Base-by-base conservation (phyloP, 148 eudicot species). In the Dysphania ambrosioides region DNA sequence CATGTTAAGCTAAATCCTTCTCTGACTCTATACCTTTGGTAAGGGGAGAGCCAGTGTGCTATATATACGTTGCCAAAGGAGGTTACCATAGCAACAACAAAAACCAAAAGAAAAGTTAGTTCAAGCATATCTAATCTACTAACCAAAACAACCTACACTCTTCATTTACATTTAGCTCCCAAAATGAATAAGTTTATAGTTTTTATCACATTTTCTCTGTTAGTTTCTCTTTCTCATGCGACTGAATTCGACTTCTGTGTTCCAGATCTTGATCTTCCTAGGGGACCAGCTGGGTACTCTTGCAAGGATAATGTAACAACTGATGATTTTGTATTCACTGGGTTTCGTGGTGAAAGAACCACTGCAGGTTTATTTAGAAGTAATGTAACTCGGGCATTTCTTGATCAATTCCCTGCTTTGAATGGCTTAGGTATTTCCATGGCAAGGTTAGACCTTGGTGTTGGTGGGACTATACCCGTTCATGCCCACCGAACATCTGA, bases 341-440 rank as follows among this genome's bases (percentile, higher is more conserved):
- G 56, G 8, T 72, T 72, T 27, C 56, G 75, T 26, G 38, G 26
- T 15, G 56, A 47, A 36, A 47, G 56, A 72, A 30, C 60, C 35
- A 38, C 56, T 10, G 3, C 32, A 6, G 9, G 27, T 51, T 1
- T 21, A 21, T 72, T 60, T 49, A 36, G 23, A n/a, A 34, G 5
- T 57, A 71, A 71, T 15, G 64, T 56, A 8, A 34, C n/a, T 71
- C 16, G 9, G 1, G 74, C 64, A 57, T 71, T 71, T 56, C 32
- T 32, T 4, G 32, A 56, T 26, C 49, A 21, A 27, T 71, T 31
- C 56, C 74, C 74, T 0, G 74, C 64, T 1, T 15, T 71, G 6
- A 71, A 56, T 36, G 74, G 74, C 4, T 18, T 71, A n/a, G 74
- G 74, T 40, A 56, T 71, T 35, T 56, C 74, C 21, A 71, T 71